Evolutionary conservation across 1,284 basidiomycete species (phyloP).

Genomic region (Coniferiporia weirii): DNA sequence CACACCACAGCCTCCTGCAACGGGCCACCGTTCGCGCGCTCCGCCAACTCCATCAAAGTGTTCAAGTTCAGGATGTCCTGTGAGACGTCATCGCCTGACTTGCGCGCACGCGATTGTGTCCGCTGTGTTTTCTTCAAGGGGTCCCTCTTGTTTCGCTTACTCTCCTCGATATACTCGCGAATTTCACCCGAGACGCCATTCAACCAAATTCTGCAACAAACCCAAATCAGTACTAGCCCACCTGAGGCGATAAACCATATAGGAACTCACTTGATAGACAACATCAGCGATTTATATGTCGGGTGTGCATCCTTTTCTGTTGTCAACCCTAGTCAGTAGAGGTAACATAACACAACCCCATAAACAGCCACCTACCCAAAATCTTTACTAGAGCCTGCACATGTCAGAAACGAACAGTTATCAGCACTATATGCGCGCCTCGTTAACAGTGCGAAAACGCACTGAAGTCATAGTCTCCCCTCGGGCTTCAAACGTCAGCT

Average conservation of each 20-base stretch:
- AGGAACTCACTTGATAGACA: neutral
- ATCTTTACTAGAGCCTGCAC: constrained; percentile 7
- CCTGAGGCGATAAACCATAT: neutral
- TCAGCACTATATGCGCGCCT: neutral
- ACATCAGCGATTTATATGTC: constrained; percentile 1
- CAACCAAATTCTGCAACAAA: neutral
- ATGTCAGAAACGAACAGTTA: neutral
- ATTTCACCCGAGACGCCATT: constrained; percentile 3
- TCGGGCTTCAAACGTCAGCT: constrained; percentile 1
- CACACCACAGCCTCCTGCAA: constrained; percentile 6
- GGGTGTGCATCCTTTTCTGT: constrained; percentile 10
- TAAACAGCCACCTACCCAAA: neutral
- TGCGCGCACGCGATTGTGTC: neutral
- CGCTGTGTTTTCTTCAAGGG: neutral
- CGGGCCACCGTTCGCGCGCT: constrained; percentile 1
- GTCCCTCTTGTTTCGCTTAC: neutral
- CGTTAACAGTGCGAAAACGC: neutral
- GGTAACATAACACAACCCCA: neutral
- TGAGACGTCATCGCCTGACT: neutral
- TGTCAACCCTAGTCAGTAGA: neutral
- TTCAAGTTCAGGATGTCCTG: neutral
- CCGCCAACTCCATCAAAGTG: neutral
- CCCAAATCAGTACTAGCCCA: neutral
- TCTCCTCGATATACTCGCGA: neutral
- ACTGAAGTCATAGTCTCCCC: constrained; percentile 9